These are phyloP conservation scores for Aethionema arabicum DNA, from an alignment of 345 rosid species.

Conservation along the genomic window DNA sequence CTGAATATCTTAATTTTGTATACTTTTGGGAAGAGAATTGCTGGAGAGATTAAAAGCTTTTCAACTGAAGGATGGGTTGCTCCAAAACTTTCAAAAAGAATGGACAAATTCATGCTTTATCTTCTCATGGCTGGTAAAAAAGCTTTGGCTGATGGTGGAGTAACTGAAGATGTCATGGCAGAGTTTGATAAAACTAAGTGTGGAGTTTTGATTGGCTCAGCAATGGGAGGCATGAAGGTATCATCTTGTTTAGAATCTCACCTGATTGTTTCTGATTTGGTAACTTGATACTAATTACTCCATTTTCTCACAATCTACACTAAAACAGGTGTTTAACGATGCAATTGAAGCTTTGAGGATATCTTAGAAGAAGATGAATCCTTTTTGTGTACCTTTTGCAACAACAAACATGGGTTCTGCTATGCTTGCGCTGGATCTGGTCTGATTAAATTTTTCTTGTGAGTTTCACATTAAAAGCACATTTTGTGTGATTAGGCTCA, in stretches of 20 bases:
- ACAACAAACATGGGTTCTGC: constrained; percentile 99
- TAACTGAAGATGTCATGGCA: constrained; percentile 72
- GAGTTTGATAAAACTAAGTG: constrained; percentile 77
- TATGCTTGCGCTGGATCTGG: constrained; percentile 98
- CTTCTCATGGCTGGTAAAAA: constrained; percentile 92
- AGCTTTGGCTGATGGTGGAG: constrained; percentile 86
- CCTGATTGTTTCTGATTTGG: constrained; percentile 1
- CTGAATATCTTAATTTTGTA: constrained; percentile 6
- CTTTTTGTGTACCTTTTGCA: constrained; percentile 93
- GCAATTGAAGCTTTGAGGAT: constrained; percentile 86
- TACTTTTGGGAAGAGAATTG: constrained; percentile 61
- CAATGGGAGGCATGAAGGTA: constrained; percentile 96
- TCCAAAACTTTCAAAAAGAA: constrained; percentile 82
- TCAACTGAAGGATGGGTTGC: constrained; percentile 88
- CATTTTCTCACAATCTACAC: constrained; percentile 5
- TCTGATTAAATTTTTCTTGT: constrained; percentile 34
- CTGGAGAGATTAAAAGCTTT: constrained; percentile 84
- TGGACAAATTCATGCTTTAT: constrained; percentile 97
- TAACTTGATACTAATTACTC: neutral
- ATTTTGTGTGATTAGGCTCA: constrained; percentile 17
- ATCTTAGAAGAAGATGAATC: constrained; percentile 91
- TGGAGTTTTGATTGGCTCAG: constrained; percentile 93
- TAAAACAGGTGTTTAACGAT: constrained; percentile 78
- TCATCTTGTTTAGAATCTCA: constrained; percentile 1
- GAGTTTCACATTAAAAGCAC: neutral